phyloP scores from a whole-genome alignment of 1,139 yeast species.

The Suhomyces anneliseae region DNA sequence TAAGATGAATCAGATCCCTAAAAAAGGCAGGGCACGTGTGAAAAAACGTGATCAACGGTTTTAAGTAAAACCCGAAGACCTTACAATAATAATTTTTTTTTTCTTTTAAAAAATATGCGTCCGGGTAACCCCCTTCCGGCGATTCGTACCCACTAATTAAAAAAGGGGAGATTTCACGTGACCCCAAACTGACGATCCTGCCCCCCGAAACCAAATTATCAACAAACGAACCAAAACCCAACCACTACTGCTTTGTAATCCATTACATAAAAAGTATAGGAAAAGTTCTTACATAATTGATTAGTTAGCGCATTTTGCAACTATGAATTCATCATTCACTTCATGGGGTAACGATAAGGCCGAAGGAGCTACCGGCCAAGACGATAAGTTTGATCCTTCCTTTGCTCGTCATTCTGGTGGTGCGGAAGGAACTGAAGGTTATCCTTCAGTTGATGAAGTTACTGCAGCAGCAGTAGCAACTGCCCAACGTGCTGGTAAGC shows the following conservation, averaged over 20 bases:
- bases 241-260: conserved; percentile 11
- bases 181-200: neutral
- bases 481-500: conserved; percentile 18
- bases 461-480: conserved; percentile 34
- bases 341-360: conserved; percentile 26
- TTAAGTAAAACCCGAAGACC: too few relatives aligned
- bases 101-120: too few relatives aligned
- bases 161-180: neutral
- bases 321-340: conserved; percentile 27
- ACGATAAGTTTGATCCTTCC: conserved; percentile 31
- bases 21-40: neutral
- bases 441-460: conserved; percentile 30
- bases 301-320: conserved; percentile 6
- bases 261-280: conserved; percentile 10
- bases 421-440: conserved; percentile 17
- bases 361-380: conserved; percentile 11
- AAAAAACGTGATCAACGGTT: neutral
- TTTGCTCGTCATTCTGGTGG: conserved; percentile 29
- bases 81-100: too few relatives aligned
- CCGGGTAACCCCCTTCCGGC: neutral
- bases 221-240: conserved; percentile 1
- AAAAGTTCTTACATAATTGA: conserved; percentile 13
- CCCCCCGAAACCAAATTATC: neutral
- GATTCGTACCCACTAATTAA: too few relatives aligned
- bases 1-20: neutral